Conservation (phyloP, 2,329 filamentous ascomycete species). For the Clonostachys chloroleuca region DNA sequence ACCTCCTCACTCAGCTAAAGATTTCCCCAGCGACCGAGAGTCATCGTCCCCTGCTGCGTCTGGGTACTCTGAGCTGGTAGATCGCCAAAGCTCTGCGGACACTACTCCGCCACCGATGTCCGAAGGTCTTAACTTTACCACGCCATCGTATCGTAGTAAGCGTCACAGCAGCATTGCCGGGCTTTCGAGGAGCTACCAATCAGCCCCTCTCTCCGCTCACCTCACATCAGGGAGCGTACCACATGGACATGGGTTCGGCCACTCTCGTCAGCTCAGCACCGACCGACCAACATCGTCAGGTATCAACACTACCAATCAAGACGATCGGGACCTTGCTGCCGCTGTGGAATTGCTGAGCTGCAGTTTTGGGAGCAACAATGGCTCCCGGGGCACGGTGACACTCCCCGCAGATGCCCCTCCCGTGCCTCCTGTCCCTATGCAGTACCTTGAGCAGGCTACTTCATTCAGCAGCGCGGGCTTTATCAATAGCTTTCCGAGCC, state of each 20-base stretch:
- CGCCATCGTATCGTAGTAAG: conserved; percentile 48
- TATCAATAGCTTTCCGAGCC: conserved; percentile 57
- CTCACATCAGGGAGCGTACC: conserved; percentile 45
- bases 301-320: conserved; percentile 68
- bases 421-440: conserved; percentile 79
- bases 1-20: conserved; percentile 61
- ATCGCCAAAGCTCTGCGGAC: conserved; percentile 78
- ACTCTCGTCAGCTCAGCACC: conserved; percentile 71
- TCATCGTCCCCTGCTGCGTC: conserved; percentile 80
- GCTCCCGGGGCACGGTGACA: conserved; percentile 60
- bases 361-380: conserved; percentile 76
- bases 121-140: conserved; percentile 56
- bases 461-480: conserved; percentile 57
- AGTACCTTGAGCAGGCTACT: conserved; percentile 63
- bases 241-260: conserved; percentile 29
- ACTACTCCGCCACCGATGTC: conserved; percentile 84
- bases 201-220: conserved; percentile 35
- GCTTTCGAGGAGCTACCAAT: conserved; percentile 79
- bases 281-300: conserved; percentile 80
- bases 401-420: conserved; percentile 74
- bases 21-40: conserved; percentile 74
- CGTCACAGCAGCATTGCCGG: conserved; percentile 52
- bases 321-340: conserved; percentile 83
- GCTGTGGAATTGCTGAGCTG: conserved; percentile 88
- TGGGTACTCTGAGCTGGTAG: conserved; percentile 72